Conservation (phyloP, 2,329 filamentous ascomycete genomes). For the Cordyceps farinosa region DNA sequence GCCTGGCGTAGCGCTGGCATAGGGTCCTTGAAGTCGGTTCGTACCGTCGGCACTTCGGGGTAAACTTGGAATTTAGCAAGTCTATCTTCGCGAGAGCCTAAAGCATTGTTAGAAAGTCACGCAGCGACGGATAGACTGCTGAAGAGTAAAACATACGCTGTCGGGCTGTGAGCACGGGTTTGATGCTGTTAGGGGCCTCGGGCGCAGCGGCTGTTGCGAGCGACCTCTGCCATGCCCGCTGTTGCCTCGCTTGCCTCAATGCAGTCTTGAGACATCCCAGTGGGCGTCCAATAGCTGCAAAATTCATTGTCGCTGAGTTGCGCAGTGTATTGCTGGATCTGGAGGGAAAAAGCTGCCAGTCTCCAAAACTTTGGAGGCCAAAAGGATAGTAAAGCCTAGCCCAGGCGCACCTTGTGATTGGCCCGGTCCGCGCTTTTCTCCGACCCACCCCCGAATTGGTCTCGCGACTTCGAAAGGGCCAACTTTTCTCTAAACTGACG, state of each 20-base stretch:
- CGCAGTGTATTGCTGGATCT: constrained; percentile 8
- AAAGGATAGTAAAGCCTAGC: constrained; percentile 7
- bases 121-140: neutral
- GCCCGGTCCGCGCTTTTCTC: constrained; percentile 30
- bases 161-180: constrained; percentile 30
- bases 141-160: constrained; percentile 31
- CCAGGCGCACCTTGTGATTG: constrained; percentile 33
- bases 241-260: constrained; percentile 55
- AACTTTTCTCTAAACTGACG: constrained; percentile 18
- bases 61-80: constrained; percentile 47
- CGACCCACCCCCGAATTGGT: constrained; percentile 23
- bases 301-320: constrained; percentile 51
- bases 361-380: neutral
- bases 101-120: constrained; percentile 18
- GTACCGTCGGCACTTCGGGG: constrained; percentile 54
- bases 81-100: constrained; percentile 35
- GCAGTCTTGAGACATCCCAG: constrained; percentile 66
- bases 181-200: constrained; percentile 22
- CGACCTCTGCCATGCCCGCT: constrained; percentile 42
- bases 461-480: constrained; percentile 16
- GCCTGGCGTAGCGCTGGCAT: constrained; percentile 62
- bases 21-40: constrained; percentile 60
- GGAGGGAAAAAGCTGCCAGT: constrained; percentile 4
- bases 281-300: constrained; percentile 60
- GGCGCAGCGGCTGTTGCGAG: constrained; percentile 41